Evolutionary conservation across 441 rosid species (phyloP), one percentile per base, ranked within the genome.

Genomic region (Adansonia rubrostipa): DNA sequence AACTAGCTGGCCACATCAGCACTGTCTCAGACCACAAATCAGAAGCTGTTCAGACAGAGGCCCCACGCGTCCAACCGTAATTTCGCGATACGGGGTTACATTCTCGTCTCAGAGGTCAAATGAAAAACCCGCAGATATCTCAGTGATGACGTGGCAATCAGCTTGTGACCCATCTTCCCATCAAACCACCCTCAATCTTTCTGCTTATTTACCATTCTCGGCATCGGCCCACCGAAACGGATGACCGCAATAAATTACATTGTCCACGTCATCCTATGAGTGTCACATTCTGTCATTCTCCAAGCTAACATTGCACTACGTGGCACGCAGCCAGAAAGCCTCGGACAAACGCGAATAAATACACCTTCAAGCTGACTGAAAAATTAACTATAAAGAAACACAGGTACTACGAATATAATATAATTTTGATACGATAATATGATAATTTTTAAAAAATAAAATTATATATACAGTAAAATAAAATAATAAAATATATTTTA

Each of bases 171-270:
- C n/a, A 11, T 75, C 45, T 64, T 9, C 3, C 4, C 2, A 50
- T 2, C 7, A 51, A 57, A 65, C 14, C 36, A 9, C 28, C 47
- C 85, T 70, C 28, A 64, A 14, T 66, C 33, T 61, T 69, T 50
- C 1, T 17, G 1, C 7, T 70, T 73, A 71, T 80, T 82, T 73
- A 79, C 80, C 24, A 14, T 9, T 61, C 17, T n/a, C 76, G 78
- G 80, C 83, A 79, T 68, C 51, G 11, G 71, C 87, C 89, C 82
- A 80, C 6, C 44, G 63, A 64, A 17, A 72, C 6, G 84, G 79
- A 64, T 77, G 80, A 76, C 86, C 83, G 67, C 40, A 54, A 66
- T 54, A 66, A 47, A 36, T 24, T 51, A 44, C 24, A 44, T 33
- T 24, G 36, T n/a, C 6, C 2, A 57, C 51, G 13, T 71, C 78